Evolutionary conservation across 805 yeast species (phyloP).

Genomic region (Dipodascus albidus): DNA sequence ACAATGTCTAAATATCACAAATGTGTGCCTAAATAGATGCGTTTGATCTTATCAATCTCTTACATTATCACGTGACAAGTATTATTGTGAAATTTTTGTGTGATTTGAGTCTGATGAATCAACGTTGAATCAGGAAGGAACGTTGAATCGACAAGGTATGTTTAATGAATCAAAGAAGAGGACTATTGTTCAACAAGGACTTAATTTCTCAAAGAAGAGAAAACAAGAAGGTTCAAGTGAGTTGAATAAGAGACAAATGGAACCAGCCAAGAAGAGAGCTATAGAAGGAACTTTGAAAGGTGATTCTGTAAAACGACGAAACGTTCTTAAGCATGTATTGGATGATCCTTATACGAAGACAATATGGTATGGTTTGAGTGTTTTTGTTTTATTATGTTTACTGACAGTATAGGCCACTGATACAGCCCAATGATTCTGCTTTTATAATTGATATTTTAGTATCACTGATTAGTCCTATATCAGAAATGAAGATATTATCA

Average conservation of each 20-base stretch:
- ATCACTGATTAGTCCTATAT: not conserved
- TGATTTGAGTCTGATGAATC: too few species aligned
- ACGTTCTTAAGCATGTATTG: constrained; percentile 18
- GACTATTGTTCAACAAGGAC: too few species aligned
- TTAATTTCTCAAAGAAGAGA: too few species aligned
- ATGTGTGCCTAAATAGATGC: too few species aligned
- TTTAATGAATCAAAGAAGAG: not conserved
- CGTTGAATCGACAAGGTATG: too few species aligned
- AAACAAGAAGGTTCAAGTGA: too few species aligned
- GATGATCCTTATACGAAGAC: constrained; percentile 18
- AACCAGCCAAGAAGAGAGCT: not conserved
- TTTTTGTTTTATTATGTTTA: not conserved
- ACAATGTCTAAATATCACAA: too few species aligned
- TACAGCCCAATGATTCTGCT: not conserved
- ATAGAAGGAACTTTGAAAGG: not conserved
- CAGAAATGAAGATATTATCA: constrained; percentile 3
- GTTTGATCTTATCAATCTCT: too few species aligned
- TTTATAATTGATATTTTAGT: not conserved
- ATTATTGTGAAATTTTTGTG: too few species aligned
- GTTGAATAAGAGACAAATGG: too few species aligned
- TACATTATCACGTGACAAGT: not conserved
- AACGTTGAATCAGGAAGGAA: too few species aligned
- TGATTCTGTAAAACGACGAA: constrained; percentile 9
- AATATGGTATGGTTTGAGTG: constrained; percentile 13
- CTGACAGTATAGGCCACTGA: not conserved